Conservation (phyloP, 1,284 basidiomycete genomes). For the Rhodotorula sp. region DNA sequence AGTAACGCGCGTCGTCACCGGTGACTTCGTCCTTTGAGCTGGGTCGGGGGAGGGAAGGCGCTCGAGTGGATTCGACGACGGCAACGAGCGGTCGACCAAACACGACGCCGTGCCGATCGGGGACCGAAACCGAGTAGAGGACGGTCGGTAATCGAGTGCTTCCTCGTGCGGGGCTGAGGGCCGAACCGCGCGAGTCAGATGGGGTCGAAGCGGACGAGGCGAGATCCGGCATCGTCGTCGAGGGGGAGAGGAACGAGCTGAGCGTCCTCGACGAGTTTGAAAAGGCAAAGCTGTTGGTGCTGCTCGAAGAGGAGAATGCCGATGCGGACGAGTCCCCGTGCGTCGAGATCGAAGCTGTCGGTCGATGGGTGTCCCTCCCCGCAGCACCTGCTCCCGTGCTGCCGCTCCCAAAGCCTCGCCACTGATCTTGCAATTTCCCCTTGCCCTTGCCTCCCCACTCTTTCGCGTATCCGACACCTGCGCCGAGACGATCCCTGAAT, state of each 20-base stretch:
- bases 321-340: not conserved
- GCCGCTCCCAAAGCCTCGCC: slow-evolving; percentile 1
- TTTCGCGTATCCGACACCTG: slow-evolving; percentile 15
- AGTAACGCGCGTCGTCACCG: slow-evolving; percentile 58
- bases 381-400: not conserved
- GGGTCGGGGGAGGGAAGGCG: not conserved
- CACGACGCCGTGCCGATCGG: slow-evolving; percentile 6
- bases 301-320: not conserved
- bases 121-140: slow-evolving; percentile 22
- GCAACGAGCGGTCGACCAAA: slow-evolving; percentile 23
- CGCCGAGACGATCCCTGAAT: slow-evolving; percentile 26
- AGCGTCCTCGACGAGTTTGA: not conserved
- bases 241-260: not conserved
- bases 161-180: not conserved
- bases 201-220: slow-evolving; percentile 3
- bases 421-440: slow-evolving; percentile 15
- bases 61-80: slow-evolving; percentile 17
- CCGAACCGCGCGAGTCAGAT: not conserved
- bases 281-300: not conserved
- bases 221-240: slow-evolving; percentile 14
- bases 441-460: slow-evolving; percentile 32
- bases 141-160: slow-evolving; percentile 12
- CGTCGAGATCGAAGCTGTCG: not conserved
- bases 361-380: not conserved
- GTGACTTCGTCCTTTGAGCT: slow-evolving; percentile 21